Conservation (phyloP, 192 early-diverging fungal species). For the Rhizophlyctis rosea region DNA sequence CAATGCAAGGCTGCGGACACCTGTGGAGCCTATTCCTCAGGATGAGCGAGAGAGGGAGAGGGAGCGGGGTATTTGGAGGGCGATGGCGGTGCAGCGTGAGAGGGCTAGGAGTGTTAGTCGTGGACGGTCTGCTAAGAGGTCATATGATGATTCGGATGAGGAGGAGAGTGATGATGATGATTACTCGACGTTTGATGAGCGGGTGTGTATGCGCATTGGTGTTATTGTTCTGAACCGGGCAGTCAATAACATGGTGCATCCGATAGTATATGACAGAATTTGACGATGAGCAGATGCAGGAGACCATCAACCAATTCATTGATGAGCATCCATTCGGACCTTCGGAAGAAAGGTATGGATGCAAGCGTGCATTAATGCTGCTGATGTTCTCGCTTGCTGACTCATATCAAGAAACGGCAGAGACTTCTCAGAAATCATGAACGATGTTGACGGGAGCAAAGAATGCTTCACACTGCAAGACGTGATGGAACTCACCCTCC, state of each 20-base stretch:
- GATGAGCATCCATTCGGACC: slow-evolving; percentile 15
- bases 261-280: slow-evolving; percentile 30
- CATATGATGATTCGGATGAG: slow-evolving; percentile 16
- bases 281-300: slow-evolving; percentile 30
- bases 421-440: slow-evolving; percentile 8
- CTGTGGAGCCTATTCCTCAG: slow-evolving; percentile 2
- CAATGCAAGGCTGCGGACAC: not conserved
- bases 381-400: too few species aligned
- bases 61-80: slow-evolving; percentile 7
- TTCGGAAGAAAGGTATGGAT: slow-evolving; percentile 1
- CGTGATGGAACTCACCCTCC: slow-evolving; percentile 58
- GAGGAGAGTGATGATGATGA: slow-evolving; percentile 12
- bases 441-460: slow-evolving; percentile 16
- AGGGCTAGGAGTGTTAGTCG: not conserved
- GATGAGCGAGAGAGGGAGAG: not conserved
- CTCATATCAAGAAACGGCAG: slow-evolving; percentile 2
- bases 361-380: too few species aligned
- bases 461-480: slow-evolving; percentile 50
- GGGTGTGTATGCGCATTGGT: not conserved
- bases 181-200: slow-evolving; percentile 1
- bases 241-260: too few species aligned
- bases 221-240: not conserved
- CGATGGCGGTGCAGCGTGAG: not conserved
- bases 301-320: slow-evolving; percentile 34
- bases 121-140: not conserved